Conservation (phyloP, 257 asterid species). For the Marsdenia floribunda region DNA sequence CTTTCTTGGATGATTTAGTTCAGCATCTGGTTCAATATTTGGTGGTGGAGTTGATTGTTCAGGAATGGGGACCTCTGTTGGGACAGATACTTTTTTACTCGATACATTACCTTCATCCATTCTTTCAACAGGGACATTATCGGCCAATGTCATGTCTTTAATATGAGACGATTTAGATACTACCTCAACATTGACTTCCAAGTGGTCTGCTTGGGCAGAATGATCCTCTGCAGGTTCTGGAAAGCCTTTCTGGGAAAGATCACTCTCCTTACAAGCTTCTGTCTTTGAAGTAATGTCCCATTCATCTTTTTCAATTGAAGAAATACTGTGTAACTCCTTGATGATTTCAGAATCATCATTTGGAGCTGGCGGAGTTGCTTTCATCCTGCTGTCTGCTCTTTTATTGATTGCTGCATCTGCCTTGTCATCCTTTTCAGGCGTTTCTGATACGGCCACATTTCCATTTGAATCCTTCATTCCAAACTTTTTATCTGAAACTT, state of each 20-base stretch:
- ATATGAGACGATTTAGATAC: constrained; percentile 5
- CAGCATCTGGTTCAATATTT: constrained; percentile 31
- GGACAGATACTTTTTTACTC: constrained; percentile 28
- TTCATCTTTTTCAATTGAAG: constrained; percentile 40
- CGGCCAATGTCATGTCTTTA: constrained; percentile 12
- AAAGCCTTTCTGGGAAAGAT: constrained; percentile 14
- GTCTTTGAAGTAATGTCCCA: constrained; percentile 13
- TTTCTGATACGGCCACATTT: constrained; percentile 21
- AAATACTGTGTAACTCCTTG: constrained; percentile 35
- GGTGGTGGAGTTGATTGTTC: constrained; percentile 50
- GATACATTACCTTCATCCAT: constrained; percentile 19
- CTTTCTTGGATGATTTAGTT: constrained; percentile 38
- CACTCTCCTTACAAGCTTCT: constrained; percentile 16
- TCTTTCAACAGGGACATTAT: constrained; percentile 10
- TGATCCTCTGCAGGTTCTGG: constrained; percentile 15
- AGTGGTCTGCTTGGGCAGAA: constrained; percentile 17
- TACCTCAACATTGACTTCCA: constrained; percentile 8
- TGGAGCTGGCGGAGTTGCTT: constrained; percentile 14
- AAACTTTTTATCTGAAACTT: constrained; percentile 27
- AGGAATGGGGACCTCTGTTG: constrained; percentile 33
- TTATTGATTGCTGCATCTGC: constrained; percentile 9
- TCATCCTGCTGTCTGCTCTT: constrained; percentile 17
- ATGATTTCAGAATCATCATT: constrained; percentile 27
- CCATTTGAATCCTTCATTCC: constrained; percentile 22
- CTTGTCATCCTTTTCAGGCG: constrained; percentile 15